Evolutionary conservation across 2,329 filamentous ascomycete species (phyloP).

Genomic region (Ascochyta viciae-villosae): DNA sequence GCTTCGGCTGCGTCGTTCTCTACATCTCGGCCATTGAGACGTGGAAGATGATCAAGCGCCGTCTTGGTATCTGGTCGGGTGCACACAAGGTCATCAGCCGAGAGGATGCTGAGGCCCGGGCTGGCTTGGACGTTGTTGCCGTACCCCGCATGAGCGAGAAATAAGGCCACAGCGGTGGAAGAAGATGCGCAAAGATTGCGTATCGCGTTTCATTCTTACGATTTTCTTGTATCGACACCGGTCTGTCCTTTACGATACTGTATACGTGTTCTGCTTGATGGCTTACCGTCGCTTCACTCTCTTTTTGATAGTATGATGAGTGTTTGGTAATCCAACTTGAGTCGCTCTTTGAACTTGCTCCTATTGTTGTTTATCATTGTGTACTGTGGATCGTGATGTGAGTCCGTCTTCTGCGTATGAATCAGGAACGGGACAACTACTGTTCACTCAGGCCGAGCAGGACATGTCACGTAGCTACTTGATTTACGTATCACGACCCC

Average conservation of each 20-base stretch:
- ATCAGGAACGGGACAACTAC: too few species aligned
- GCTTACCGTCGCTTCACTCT: conserved; percentile 4
- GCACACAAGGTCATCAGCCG: conserved; percentile 38
- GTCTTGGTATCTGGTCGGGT: conserved; percentile 45
- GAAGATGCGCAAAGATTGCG: background rate
- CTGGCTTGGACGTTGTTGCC: conserved; percentile 24
- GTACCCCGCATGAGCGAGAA: conserved; percentile 23
- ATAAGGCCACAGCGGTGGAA: conserved; percentile 1
- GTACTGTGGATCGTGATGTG: background rate
- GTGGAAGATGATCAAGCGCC: conserved; percentile 56
- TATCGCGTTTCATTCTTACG: background rate
- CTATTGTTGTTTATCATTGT: background rate
- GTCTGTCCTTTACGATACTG: background rate
- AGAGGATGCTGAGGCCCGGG: conserved; percentile 47
- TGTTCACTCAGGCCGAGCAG: too few species aligned
- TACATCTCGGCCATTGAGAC: conserved; percentile 53
- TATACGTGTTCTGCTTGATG: background rate
- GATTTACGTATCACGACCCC: too few species aligned
- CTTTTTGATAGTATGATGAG: background rate
- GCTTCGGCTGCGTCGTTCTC: conserved; percentile 50
- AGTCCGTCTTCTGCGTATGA: too few species aligned
- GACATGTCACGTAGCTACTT: too few species aligned
- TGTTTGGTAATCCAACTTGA: background rate
- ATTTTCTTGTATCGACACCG: conserved; percentile 5
- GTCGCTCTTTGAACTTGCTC: conserved; percentile 1